Evolutionary conservation across 345 rosid genomes (phyloP), one percentile per base, ranked within the genome.

Genomic region (Eucalyptus rudis): DNA sequence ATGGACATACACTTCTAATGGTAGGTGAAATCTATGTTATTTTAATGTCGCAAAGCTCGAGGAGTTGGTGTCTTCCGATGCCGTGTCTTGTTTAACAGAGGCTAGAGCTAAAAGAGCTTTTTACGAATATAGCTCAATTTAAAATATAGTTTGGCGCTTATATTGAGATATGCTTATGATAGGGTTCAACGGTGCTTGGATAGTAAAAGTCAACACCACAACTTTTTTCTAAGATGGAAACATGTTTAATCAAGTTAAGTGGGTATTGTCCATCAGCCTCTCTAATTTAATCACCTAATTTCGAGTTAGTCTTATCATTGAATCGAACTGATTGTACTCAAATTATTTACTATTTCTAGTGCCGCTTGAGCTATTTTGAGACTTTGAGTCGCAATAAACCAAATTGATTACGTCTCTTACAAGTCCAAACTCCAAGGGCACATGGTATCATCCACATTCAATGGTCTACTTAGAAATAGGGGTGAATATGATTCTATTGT

Each of bases 1-100:
- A 96, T 16, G 98, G 99, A 6, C 99, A 97, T 89, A 85, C 95
- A 88, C 95, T 97, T 92, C 89, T 97, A 89, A 43, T 96, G 95
- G 99, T 96, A 94, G 36, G 91, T 16, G n/a, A 40, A 43, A 31
- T 62, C 62, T 27, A 36, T 88, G 50, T n/a, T 50, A 33, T 13
- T 36, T 36, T 9, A 47, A 87, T 59, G 76, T 88, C 24, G 45
- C 22, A 19, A 71, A 71, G 14, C 27, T 71, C 22, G 45, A 71
- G 45, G 25, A 36, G 81, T 20, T 36, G 25, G 44, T 20, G 59
- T 56, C 59, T 56, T 56, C 59, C 59, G 5, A 56, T 56, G 59
- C 59, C 59, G 5, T 56, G 59, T 56, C 59, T 56, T 56, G 59
- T 51, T 51, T 7, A 51, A 51, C 17, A 51, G 27, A 56, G 59